Conservation (phyloP, 768 basidiomycete genomes). For the Agrocybe praecox region DNA sequence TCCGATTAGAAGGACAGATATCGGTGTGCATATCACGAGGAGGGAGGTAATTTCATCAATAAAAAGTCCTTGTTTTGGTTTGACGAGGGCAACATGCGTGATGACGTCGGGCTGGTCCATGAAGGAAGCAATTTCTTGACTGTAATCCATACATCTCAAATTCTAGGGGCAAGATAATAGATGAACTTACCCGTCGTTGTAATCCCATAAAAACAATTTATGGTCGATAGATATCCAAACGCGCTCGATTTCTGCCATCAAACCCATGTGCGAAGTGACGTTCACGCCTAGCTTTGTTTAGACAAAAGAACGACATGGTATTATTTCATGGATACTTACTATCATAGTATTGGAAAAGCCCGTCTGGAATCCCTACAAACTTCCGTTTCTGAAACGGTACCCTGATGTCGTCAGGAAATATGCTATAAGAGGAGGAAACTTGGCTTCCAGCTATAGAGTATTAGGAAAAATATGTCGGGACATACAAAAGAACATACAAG, state of each 20-base stretch:
- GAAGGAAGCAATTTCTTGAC: constrained; percentile 92
- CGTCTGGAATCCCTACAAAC: constrained; percentile 77
- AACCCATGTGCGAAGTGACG: constrained; percentile 82
- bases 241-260: constrained; percentile 91
- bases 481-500: constrained; percentile 45
- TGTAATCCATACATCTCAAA: constrained; percentile 26
- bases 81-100: constrained; percentile 84
- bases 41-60: constrained; percentile 90
- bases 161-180: background rate
- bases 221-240: constrained; percentile 97
- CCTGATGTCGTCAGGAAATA: constrained; percentile 76
- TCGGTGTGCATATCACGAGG: constrained; percentile 87
- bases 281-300: constrained; percentile 49
- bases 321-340: constrained; percentile 43
- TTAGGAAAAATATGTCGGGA: constrained; percentile 8
- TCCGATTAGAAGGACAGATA: constrained; percentile 84
- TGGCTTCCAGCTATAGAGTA: constrained; percentile 55
- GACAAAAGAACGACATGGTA: constrained; percentile 8
- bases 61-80: constrained; percentile 84
- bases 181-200: constrained; percentile 79
- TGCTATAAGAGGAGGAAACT: constrained; percentile 77
- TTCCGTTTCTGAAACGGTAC: constrained; percentile 81
- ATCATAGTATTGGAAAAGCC: constrained; percentile 77
- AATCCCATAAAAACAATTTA: constrained; percentile 96
- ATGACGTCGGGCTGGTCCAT: constrained; percentile 91